These are phyloP conservation scores for Candida montana DNA, from an alignment of 805 yeast genomes.

Conservation along the genomic window DNA sequence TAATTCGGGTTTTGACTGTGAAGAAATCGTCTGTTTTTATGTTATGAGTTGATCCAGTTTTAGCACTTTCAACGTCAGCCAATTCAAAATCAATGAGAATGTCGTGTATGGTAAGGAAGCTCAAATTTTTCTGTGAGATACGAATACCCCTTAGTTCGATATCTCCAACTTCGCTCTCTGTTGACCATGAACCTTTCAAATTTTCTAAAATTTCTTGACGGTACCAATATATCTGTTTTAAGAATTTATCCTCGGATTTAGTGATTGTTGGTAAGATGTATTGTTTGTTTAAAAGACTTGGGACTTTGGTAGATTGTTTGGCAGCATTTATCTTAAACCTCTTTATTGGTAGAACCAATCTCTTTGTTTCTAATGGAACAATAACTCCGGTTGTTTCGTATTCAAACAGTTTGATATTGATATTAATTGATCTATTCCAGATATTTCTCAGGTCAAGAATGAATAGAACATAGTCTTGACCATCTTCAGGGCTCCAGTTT, in stretches of 20 bases:
- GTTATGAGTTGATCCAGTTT: constrained; percentile 27
- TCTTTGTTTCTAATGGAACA: constrained; percentile 40
- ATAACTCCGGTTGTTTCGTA: constrained; percentile 24
- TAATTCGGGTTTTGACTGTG: constrained; percentile 42
- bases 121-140: constrained; percentile 56
- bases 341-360: constrained; percentile 68
- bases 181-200: constrained; percentile 64
- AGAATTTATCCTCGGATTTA: constrained; percentile 49
- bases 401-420: constrained; percentile 31
- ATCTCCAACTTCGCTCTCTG: constrained; percentile 39
- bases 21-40: constrained; percentile 45
- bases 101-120: constrained; percentile 44
- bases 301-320: constrained; percentile 51
- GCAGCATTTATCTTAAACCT: constrained; percentile 39
- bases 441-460: constrained; percentile 76
- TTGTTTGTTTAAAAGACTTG: constrained; percentile 67
- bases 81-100: constrained; percentile 37
- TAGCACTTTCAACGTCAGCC: constrained; percentile 9
- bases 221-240: constrained; percentile 76
- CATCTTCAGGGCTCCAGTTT: constrained; percentile 2
- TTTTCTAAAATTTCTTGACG: constrained; percentile 56
- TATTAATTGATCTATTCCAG: constrained; percentile 56
- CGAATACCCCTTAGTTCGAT: constrained; percentile 65
- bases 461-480: constrained; percentile 53
- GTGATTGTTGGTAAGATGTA: constrained; percentile 48